These are phyloP conservation scores for Alternaria atra DNA, from an alignment of 2,329 filamentous ascomycete genomes.

Conservation along the genomic window DNA sequence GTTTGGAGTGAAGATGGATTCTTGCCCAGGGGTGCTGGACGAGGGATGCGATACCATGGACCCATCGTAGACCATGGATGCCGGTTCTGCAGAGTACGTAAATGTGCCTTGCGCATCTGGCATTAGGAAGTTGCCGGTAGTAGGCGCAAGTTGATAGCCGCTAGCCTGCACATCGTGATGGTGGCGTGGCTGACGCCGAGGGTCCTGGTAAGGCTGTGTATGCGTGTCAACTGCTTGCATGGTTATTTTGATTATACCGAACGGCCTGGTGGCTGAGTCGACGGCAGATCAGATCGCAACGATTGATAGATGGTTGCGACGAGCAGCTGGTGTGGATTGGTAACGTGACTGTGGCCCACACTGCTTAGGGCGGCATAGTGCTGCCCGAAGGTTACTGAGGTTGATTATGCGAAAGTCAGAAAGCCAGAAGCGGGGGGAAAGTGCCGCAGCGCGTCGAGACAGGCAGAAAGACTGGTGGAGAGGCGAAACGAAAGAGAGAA, in stretches of 20 bases:
- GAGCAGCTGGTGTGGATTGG: conserved; percentile 23
- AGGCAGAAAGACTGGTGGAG: conserved; percentile 23
- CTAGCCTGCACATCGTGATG: conserved; percentile 42
- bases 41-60: conserved; percentile 35
- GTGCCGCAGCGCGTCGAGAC: conserved; percentile 26
- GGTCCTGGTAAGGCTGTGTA: conserved; percentile 46
- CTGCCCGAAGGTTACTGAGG: conserved; percentile 36
- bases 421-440: conserved; percentile 19
- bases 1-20: conserved; percentile 44
- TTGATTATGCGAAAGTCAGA: conserved; percentile 27
- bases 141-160: conserved; percentile 32
- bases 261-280: conserved; percentile 34
- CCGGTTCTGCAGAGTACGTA: conserved; percentile 47
- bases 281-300: conserved; percentile 16
- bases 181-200: conserved; percentile 47
- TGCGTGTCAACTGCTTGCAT: conserved; percentile 47
- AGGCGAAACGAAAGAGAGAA: conserved; percentile 29
- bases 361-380: conserved; percentile 47
- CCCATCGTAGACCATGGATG: conserved; percentile 44
- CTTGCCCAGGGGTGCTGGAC: conserved; percentile 35
- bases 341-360: conserved; percentile 42
- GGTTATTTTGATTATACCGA: conserved; percentile 21
- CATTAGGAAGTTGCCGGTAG: conserved; percentile 37
- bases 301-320: conserved; percentile 18
- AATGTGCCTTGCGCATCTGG: conserved; percentile 47